Base-by-base conservation (phyloP, 768 basidiomycete genomes). In the Saitozyma sp. region DNA sequence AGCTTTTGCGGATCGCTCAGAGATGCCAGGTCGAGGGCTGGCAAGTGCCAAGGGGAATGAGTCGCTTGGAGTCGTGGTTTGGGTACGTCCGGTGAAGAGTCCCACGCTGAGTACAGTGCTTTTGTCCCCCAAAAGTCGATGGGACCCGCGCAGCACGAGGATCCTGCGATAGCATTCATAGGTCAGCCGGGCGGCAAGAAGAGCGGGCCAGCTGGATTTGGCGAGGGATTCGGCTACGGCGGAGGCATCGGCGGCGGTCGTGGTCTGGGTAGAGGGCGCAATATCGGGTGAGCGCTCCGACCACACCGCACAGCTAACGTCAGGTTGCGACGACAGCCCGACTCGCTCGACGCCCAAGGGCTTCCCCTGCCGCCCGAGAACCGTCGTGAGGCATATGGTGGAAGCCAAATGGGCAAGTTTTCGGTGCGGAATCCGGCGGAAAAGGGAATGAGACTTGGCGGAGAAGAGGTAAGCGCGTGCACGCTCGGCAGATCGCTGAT, bases 201-300 rank as follows among this genome's bases (percentile, higher is more conserved):
- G 9, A 56, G 63, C 13, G n/a, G 66, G 38, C 45, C 11, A 17
- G 66, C 64, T 10, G 71, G 74, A 19, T 74, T 69, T 49, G 73
- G 70, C 6, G 70, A 75, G 54, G 73, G 73, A 0, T 75, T 75
- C 50, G 74, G 74, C 8, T 75, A 64, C 51, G 74, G 74, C 7
- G 74, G 70, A 14, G 74, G 74, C 8, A 72, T 75, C 17, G 73
- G 73, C 7, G 62, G 69, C 38, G 68, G 68, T 3, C 55, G 65
- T 40, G 65, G 63, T n/a, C 50, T 71, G 8, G 68, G 58, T 9
- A 49, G 67, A 37, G 68, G 58, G 3, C 57, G 67, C 29, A 73
- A 71, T 56, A 65, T 68, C 17, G 72, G 70, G 72, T 73, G 59
- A 48, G 68, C 58, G 0, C 19, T 13, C 54, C 6, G 45, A 46